These are phyloP conservation scores for Hymenoscyphus occultus DNA, from an alignment of 2,329 filamentous ascomycete species.

Conservation along the genomic window DNA sequence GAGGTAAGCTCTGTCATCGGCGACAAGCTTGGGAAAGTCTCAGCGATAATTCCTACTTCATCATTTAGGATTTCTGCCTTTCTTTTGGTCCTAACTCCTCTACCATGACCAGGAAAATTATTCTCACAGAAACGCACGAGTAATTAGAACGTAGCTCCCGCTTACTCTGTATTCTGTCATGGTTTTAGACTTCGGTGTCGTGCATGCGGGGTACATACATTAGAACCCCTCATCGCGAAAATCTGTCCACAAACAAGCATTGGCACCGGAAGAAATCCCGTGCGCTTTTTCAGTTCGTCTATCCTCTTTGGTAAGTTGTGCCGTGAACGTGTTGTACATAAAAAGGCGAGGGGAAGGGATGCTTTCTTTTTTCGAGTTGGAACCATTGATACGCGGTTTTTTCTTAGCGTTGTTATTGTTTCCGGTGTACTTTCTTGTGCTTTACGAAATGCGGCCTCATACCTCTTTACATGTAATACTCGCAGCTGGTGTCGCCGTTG, in stretches of 20 bases:
- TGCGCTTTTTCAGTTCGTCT: not conserved
- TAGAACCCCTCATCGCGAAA: constrained; percentile 2
- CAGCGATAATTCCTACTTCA: no score
- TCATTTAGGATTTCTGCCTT: no score
- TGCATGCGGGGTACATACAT: not conserved
- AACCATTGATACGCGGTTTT: not conserved
- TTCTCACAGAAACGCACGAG: no score
- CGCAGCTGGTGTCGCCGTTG: not conserved
- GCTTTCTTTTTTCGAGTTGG: not conserved
- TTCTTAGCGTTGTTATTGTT: not conserved
- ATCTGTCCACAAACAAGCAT: constrained; percentile 3
- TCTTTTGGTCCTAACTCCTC: no score
- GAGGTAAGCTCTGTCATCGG: no score
- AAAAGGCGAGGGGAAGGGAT: not conserved
- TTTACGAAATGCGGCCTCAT: not conserved
- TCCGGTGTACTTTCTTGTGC: not conserved
- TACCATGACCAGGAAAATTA: no score
- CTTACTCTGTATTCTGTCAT: not conserved
- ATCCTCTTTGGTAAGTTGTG: not conserved
- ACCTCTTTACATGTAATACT: not conserved
- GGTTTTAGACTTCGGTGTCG: not conserved
- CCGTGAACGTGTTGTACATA: constrained; percentile 1
- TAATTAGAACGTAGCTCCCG: not conserved
- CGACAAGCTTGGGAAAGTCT: no score
- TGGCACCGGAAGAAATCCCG: constrained; percentile 15